phyloP scores from a whole-genome alignment of 257 asterid species.

The Solanum virginianum region DNA sequence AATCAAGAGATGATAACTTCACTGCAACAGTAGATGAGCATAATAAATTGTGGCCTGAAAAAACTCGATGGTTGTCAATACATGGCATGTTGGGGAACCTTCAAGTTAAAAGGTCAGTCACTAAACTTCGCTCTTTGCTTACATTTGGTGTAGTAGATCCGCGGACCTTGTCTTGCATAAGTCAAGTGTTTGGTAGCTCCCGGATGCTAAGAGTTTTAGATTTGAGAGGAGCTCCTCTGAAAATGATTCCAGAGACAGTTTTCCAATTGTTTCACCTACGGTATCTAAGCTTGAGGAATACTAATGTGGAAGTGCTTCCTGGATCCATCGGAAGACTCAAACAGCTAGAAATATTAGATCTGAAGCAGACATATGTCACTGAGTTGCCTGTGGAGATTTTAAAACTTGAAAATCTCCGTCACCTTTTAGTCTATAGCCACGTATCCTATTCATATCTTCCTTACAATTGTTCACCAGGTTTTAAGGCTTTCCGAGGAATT shows the following conservation, averaged over 20 bases:
- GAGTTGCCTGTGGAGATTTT: conserved; percentile 22
- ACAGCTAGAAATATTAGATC: conserved; percentile 22
- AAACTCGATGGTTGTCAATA: conserved; percentile 19
- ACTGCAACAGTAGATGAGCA: conserved; percentile 2
- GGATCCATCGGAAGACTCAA: conserved; percentile 13
- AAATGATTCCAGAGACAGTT: conserved; percentile 6
- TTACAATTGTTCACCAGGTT: conserved; percentile 15
- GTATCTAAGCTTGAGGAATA: conserved; percentile 20
- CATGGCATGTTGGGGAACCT: conserved; percentile 1
- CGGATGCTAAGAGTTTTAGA: conserved; percentile 17
- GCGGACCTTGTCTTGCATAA: conserved; percentile 2
- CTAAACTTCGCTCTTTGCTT: conserved; percentile 16
- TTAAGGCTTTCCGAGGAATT: conserved; percentile 19
- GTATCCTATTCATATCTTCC: conserved; percentile 5
- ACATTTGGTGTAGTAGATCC: conserved; percentile 2
- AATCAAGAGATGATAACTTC: conserved; percentile 14
- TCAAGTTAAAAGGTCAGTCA: not conserved
- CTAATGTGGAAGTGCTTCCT: conserved; percentile 7
- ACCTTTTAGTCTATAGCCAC: conserved; percentile 13
- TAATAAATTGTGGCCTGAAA: conserved; percentile 2
- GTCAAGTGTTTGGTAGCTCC: conserved; percentile 1
- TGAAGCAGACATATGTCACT: conserved; percentile 13
- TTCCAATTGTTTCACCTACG: conserved; percentile 9
- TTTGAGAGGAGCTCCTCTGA: conserved; percentile 12
- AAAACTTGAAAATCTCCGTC: conserved; percentile 13